Percentiles rank a stretch among this genome's conserved stretches.
Conservation (phyloP, 768 basidiomycete genomes). For the Amanita thiersii region DNA sequence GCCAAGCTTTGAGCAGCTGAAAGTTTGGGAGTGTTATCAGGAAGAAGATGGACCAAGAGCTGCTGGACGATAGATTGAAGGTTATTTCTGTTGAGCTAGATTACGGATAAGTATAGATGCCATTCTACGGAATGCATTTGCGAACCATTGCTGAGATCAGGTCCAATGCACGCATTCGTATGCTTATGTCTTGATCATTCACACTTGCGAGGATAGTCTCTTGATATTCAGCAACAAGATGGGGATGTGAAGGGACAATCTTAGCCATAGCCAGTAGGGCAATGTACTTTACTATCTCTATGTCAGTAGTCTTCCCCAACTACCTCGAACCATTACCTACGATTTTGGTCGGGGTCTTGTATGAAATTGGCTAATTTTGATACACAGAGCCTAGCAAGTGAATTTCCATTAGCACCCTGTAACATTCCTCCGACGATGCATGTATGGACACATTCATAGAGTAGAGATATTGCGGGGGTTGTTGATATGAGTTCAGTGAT, state of each 20-base stretch:
- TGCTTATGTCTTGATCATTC: constrained; percentile 90
- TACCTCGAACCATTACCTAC: constrained; percentile 40
- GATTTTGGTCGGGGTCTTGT: constrained; percentile 89
- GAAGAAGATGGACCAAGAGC: constrained; percentile 78
- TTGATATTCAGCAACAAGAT: constrained; percentile 87
- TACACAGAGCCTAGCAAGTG: constrained; percentile 81
- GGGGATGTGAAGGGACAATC: constrained; percentile 87
- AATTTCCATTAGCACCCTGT: constrained; percentile 64
- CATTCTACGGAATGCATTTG: constrained; percentile 1
- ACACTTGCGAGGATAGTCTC: constrained; percentile 85
- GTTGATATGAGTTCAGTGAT: constrained; percentile 94
- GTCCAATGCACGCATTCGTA: constrained; percentile 93
- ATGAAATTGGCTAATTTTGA: constrained; percentile 91
- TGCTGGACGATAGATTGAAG: constrained; percentile 88
- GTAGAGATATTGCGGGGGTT: constrained; percentile 88
- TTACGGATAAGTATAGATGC: constrained; percentile 1
- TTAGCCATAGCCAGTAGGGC: constrained; percentile 91
- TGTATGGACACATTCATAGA: constrained; percentile 98
- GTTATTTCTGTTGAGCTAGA: constrained; percentile 79
- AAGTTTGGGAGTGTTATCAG: constrained; percentile 43
- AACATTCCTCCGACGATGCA: constrained; percentile 98
- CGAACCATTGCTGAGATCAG: constrained; percentile 88
- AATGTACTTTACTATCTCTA: constrained; percentile 84
- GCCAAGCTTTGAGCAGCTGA: constrained; percentile 56
- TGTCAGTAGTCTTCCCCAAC: constrained; percentile 2